Conservation (phyloP, 1,284 basidiomycete genomes). For the Irpex rosettiformis region DNA sequence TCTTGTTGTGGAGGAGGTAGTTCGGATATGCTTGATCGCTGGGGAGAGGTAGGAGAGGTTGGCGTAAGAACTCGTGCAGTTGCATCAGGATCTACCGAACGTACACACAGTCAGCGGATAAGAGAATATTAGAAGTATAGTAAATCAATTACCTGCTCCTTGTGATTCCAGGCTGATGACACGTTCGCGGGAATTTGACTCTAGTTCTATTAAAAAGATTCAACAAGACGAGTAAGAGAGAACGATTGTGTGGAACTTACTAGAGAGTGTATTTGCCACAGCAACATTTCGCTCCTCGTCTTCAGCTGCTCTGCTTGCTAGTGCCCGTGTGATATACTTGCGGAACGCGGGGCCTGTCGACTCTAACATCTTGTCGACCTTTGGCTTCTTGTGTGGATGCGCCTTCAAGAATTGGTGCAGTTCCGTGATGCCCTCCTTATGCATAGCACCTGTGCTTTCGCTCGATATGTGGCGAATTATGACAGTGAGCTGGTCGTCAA, state of each 20-base stretch:
- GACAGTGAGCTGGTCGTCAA: slow-evolving; percentile 73
- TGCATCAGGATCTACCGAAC: neutral
- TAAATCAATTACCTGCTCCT: slow-evolving; percentile 16
- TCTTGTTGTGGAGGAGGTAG: slow-evolving; percentile 41
- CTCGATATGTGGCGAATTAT: slow-evolving; percentile 92
- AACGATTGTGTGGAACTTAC: slow-evolving; percentile 39
- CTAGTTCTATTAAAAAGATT: slow-evolving; percentile 48
- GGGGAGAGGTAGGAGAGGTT: slow-evolving; percentile 31
- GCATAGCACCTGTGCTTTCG: slow-evolving; percentile 78
- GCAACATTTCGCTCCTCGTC: slow-evolving; percentile 77
- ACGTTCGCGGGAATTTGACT: slow-evolving; percentile 45
- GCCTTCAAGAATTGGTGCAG: slow-evolving; percentile 92
- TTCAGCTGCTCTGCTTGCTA: slow-evolving; percentile 81
- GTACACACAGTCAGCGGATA: neutral
- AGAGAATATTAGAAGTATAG: neutral
- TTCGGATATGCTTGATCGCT: slow-evolving; percentile 31
- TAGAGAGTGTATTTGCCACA: slow-evolving; percentile 73
- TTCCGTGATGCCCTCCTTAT: slow-evolving; percentile 93
- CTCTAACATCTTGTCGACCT: slow-evolving; percentile 84
- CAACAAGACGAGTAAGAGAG: slow-evolving; percentile 2
- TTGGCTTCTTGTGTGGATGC: slow-evolving; percentile 83
- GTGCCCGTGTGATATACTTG: slow-evolving; percentile 80
- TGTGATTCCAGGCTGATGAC: slow-evolving; percentile 17
- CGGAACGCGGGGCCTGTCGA: slow-evolving; percentile 79
- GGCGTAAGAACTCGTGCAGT: slow-evolving; percentile 6